A percentile compares a stretch with the other conserved stretches of the same genome.
Conservation (phyloP, 2,329 filamentous ascomycete genomes). For the Aspergillus jensenii region DNA sequence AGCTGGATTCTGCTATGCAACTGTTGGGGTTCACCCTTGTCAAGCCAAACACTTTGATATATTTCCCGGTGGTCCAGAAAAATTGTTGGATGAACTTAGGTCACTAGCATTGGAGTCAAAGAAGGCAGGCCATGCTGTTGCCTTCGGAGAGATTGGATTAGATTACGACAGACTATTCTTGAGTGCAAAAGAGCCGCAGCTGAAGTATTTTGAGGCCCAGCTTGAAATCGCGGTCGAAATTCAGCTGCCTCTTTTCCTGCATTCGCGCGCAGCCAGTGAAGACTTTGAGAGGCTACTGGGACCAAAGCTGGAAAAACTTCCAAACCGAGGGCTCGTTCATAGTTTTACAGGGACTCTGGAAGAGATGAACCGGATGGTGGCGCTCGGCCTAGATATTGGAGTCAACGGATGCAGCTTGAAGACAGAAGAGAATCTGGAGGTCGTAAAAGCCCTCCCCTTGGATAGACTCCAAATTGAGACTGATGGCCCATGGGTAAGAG, state of each 20-base stretch:
- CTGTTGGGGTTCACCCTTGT: constrained; percentile 92
- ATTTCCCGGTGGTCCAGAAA: constrained; percentile 46
- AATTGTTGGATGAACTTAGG: constrained; percentile 59
- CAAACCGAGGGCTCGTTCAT: constrained; percentile 82
- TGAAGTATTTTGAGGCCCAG: constrained; percentile 82
- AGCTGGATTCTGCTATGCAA: constrained; percentile 84
- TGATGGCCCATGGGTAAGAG: constrained; percentile 76
- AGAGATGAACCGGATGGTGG: constrained; percentile 79
- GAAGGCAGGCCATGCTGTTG: constrained; percentile 61
- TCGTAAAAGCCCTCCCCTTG: constrained; percentile 76
- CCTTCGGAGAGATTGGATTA: constrained; percentile 92
- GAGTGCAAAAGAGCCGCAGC: constrained; percentile 74
- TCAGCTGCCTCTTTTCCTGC: constrained; percentile 84
- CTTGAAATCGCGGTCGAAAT: constrained; percentile 74
- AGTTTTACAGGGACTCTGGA: constrained; percentile 87
- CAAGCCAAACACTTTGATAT: constrained; percentile 75
- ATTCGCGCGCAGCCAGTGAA: constrained; percentile 80
- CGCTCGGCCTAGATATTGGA: constrained; percentile 83
- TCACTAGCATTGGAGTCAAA: constrained; percentile 63
- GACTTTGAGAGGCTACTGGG: constrained; percentile 78
- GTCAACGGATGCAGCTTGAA: constrained; percentile 97
- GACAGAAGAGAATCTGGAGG: constrained; percentile 83
- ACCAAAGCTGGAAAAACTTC: constrained; percentile 63
- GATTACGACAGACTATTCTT: constrained; percentile 92
- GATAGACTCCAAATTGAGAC: constrained; percentile 90